Evolutionary conservation across 2,329 filamentous ascomycete genomes (phyloP).

Genomic region (Colletotrichum gigasporum): DNA sequence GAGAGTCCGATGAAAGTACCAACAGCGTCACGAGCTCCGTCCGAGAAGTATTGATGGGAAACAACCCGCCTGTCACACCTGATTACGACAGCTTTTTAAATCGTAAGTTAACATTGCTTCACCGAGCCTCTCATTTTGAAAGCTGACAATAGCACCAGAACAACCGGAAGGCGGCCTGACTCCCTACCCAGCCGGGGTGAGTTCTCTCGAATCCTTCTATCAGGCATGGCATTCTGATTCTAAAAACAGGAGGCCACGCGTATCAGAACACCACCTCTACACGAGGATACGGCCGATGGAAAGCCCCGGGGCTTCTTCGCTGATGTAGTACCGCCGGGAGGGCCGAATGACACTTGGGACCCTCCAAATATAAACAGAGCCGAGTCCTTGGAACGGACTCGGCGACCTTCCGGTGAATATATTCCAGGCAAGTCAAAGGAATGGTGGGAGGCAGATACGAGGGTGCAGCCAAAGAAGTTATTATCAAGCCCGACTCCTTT

Average conservation of each 20-base stretch:
- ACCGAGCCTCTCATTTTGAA: not conserved
- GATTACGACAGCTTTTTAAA: constrained; percentile 16
- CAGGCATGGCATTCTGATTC: constrained; percentile 15
- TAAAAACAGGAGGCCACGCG: constrained; percentile 56
- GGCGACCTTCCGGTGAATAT: constrained; percentile 35
- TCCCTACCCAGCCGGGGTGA: constrained; percentile 47
- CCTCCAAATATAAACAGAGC: not conserved
- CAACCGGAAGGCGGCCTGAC: constrained; percentile 29
- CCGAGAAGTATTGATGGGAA: constrained; percentile 48
- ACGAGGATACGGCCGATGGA: constrained; percentile 47
- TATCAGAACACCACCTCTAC: constrained; percentile 56
- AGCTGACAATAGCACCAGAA: constrained; percentile 19
- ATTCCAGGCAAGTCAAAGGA: constrained; percentile 39
- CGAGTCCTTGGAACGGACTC: not conserved
- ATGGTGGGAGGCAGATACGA: constrained; percentile 47
- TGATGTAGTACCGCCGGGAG: constrained; percentile 44
- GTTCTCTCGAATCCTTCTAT: constrained; percentile 2
- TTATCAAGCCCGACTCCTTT: constrained; percentile 41
- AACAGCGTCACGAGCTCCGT: constrained; percentile 53
- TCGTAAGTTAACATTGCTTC: not conserved
- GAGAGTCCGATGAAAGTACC: constrained; percentile 47
- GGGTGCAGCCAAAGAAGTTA: constrained; percentile 33
- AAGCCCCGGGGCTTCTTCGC: constrained; percentile 54
- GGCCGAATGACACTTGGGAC: constrained; percentile 23
- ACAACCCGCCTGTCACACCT: constrained; percentile 44